A percentile compares a stretch with the other conserved stretches of the same genome.
Conservation (phyloP, 2,329 filamentous ascomycete genomes). For the Diplodia scrobiculata region DNA sequence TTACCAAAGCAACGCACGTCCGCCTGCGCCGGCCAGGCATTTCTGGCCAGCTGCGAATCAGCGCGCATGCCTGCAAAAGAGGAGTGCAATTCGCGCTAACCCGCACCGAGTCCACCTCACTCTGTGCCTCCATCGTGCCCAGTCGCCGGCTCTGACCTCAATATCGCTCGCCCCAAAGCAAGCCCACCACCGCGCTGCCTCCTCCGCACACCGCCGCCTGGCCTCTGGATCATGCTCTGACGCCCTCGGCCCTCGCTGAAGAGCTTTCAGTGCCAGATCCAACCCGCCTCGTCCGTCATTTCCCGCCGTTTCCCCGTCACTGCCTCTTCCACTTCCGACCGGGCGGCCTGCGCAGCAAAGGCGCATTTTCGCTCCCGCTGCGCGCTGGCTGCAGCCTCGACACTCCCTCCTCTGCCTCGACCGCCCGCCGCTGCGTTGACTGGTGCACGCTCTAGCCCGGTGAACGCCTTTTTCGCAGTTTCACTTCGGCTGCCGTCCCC, state of each 20-base stretch:
- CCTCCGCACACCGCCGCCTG: conserved; percentile 9
- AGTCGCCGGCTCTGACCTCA: conserved; percentile 26
- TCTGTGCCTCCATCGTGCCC: conserved; percentile 22
- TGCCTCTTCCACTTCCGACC: conserved; percentile 27
- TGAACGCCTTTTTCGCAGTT: conserved; percentile 6
- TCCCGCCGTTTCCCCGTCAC: conserved; percentile 29
- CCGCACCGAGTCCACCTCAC: conserved; percentile 21
- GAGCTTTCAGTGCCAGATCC: conserved; percentile 9
- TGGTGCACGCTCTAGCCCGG: neutral
- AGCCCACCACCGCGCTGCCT: conserved; percentile 14
- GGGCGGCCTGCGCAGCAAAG: conserved; percentile 9
- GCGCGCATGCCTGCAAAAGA: conserved; percentile 27
- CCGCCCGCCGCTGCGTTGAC: conserved; percentile 11
- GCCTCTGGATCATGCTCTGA: conserved; percentile 13
- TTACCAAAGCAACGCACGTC: conserved; percentile 26
- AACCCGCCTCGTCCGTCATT: conserved; percentile 26
- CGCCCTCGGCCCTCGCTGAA: conserved; percentile 20
- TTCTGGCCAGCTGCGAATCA: conserved; percentile 22
- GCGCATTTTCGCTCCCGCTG: conserved; percentile 15
- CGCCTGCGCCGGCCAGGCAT: conserved; percentile 14
- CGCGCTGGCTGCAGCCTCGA: conserved; percentile 4
- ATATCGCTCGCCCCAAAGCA: conserved; percentile 21
- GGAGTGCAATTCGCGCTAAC: conserved; percentile 29
- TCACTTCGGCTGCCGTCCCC: conserved; percentile 23
- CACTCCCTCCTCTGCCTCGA: neutral